phyloP scores from a whole-genome alignment of 495 filamentous ascomycete genomes.

The Penicillium mononematosum region DNA sequence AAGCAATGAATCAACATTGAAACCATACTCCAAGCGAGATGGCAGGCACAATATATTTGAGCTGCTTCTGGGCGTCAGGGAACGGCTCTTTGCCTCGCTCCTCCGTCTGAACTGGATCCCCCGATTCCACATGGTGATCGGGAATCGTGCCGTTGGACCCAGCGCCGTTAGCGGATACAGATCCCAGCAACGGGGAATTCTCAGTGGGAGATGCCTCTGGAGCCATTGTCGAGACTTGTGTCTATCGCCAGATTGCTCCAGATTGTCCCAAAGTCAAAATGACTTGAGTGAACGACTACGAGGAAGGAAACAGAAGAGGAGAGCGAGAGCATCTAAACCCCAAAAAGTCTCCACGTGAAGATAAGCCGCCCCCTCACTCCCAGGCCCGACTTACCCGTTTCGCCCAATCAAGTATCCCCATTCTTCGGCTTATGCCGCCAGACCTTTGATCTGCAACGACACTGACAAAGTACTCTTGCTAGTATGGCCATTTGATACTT shows the following conservation, averaged over 20 bases:
- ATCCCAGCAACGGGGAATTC: constrained; percentile 44
- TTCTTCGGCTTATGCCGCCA: neutral
- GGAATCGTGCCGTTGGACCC: constrained; percentile 32
- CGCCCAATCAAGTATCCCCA: constrained; percentile 3
- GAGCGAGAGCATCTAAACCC: neutral
- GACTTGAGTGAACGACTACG: constrained; percentile 1
- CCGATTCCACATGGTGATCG: constrained; percentile 24
- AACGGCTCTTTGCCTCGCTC: constrained; percentile 30
- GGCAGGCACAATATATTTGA: constrained; percentile 51
- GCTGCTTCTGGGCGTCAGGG: constrained; percentile 31
- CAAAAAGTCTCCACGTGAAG: constrained; percentile 17
- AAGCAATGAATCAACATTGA: neutral
- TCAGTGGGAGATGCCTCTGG: constrained; percentile 32
- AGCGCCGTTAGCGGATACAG: constrained; percentile 24
- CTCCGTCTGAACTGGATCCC: constrained; percentile 9
- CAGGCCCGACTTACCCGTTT: constrained; percentile 6
- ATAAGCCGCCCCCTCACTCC: constrained; percentile 19
- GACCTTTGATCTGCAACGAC: neutral
- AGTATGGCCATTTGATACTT: neutral
- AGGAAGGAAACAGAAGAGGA: neutral
- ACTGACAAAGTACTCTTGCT: constrained; percentile 1
- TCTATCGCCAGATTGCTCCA: constrained; percentile 4
- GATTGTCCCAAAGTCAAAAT: constrained; percentile 7
- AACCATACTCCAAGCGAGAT: constrained; percentile 52
- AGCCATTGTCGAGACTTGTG: constrained; percentile 24